phyloP scores from a whole-genome alignment of 1,139 yeast genomes.

The Lodderomyces parapsilosis region DNA sequence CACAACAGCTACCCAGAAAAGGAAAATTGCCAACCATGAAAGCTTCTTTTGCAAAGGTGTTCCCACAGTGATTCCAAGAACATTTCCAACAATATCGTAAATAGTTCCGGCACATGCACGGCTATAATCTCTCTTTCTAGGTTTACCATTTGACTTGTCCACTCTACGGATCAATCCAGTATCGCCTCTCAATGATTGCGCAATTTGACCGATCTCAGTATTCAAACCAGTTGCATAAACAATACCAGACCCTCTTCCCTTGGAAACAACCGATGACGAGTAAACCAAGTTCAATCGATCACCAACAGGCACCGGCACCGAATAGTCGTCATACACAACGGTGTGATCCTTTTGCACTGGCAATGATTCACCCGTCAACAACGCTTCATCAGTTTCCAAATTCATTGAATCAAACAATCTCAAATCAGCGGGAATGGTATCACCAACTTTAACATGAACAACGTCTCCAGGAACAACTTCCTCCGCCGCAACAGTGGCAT shows the following conservation, averaged over 20 bases:
- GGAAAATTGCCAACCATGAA: constrained; percentile 66
- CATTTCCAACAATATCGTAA: constrained; percentile 51
- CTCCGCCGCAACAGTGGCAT: constrained; percentile 58
- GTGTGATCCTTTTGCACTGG: constrained; percentile 61
- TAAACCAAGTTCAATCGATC: constrained; percentile 75
- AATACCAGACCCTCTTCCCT: constrained; percentile 75
- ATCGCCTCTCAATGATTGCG: constrained; percentile 51
- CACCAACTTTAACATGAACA: constrained; percentile 67
- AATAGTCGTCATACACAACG: constrained; percentile 34
- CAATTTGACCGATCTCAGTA: constrained; percentile 79
- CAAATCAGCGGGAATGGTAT: constrained; percentile 77
- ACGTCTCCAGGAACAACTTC: constrained; percentile 79
- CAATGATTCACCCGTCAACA: constrained; percentile 77
- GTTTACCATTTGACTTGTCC: constrained; percentile 20
- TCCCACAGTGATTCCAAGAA: constrained; percentile 74
- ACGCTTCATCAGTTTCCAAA: constrained; percentile 79
- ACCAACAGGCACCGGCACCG: constrained; percentile 59
- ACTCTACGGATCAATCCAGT: constrained; percentile 19
- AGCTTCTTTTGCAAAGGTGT: constrained; percentile 72
- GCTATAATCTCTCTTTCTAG: constrained; percentile 40
- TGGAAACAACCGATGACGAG: constrained; percentile 69
- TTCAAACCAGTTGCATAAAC: constrained; percentile 64
- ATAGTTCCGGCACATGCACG: constrained; percentile 42
- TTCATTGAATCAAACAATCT: constrained; percentile 61
- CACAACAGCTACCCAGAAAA: constrained; percentile 70